A percentile compares a stretch with the other conserved stretches of the same genome.
Evolutionary conservation across 495 filamentous ascomycete species (phyloP).

Genomic region (Pyronema omphalodes): DNA sequence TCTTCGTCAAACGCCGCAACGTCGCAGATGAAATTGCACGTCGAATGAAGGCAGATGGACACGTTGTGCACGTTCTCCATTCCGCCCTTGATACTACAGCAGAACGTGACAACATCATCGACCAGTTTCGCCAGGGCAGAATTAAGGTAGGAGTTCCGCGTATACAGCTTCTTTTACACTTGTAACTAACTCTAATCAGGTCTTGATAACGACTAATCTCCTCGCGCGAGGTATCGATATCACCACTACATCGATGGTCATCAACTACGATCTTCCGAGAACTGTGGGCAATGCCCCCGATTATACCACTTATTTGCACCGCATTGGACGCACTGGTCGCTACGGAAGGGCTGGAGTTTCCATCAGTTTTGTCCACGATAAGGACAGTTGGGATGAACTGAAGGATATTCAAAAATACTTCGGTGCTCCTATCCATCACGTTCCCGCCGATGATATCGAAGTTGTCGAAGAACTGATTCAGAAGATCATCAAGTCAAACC

Average conservation of each 20-base stretch:
- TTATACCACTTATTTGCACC: slow-evolving; percentile 88
- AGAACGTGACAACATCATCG: slow-evolving; percentile 69
- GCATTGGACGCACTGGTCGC: slow-evolving; percentile 90
- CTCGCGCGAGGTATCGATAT: slow-evolving; percentile 95
- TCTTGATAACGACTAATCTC: slow-evolving; percentile 97
- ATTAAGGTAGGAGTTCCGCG: slow-evolving; percentile 37
- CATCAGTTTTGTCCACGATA: slow-evolving; percentile 76
- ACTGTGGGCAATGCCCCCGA: slow-evolving; percentile 44
- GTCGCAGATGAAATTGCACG: slow-evolving; percentile 66
- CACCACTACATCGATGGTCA: slow-evolving; percentile 85
- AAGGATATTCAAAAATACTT: slow-evolving; percentile 59
- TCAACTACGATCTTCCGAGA: slow-evolving; percentile 77
- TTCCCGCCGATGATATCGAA: slow-evolving; percentile 33
- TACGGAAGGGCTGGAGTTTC: slow-evolving; percentile 95
- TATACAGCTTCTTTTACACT: neutral
- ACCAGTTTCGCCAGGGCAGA: slow-evolving; percentile 64
- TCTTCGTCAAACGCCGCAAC: slow-evolving; percentile 75
- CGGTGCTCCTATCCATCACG: slow-evolving; percentile 35
- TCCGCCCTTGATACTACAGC: slow-evolving; percentile 58
- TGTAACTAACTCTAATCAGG: slow-evolving; percentile 20
- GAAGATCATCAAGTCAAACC: neutral
- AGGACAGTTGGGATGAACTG: slow-evolving; percentile 54
- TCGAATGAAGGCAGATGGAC: slow-evolving; percentile 72
- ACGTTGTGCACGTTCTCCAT: slow-evolving; percentile 75
- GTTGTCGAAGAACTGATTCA: slow-evolving; percentile 6